Percentiles rank a stretch among this genome's conserved stretches.
Conservation (phyloP, 108 stramenopile genomes). For the Chaetoceros muelleri region DNA sequence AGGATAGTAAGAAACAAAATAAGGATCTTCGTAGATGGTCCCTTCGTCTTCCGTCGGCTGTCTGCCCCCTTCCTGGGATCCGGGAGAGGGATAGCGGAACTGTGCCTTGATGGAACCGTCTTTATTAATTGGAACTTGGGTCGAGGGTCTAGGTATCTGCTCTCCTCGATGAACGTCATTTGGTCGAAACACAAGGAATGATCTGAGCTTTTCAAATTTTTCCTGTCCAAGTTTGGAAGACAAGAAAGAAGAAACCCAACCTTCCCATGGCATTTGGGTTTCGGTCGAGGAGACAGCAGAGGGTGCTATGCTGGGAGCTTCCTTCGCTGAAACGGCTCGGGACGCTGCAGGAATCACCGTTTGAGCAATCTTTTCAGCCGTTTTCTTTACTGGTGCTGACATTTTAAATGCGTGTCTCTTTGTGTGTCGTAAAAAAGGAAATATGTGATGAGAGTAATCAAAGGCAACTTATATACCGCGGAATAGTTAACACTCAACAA, state of each 20-base stretch:
- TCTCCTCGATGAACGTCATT: constrained; percentile 48
- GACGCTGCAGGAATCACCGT: constrained; percentile 5
- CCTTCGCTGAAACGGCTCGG: constrained; percentile 32
- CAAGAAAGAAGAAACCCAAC: constrained; percentile 61
- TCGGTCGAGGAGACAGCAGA: constrained; percentile 32
- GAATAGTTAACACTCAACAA: too few species aligned
- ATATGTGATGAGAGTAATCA: too few species aligned
- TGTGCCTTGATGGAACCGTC: constrained; percentile 34
- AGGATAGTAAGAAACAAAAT: constrained; percentile 75
- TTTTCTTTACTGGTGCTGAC: not conserved
- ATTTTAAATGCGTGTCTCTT: too few species aligned
- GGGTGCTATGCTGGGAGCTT: constrained; percentile 35
- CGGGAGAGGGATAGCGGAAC: constrained; percentile 78
- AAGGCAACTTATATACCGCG: too few species aligned
- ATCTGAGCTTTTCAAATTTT: constrained; percentile 29
- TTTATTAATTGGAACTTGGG: constrained; percentile 36
- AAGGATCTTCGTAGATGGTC: constrained; percentile 59
- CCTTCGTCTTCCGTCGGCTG: constrained; percentile 34
- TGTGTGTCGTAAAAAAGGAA: too few species aligned
- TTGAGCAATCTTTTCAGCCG: not conserved
- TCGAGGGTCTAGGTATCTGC: constrained; percentile 42
- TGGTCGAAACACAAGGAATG: constrained; percentile 50
- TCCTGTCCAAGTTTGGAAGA: constrained; percentile 47
- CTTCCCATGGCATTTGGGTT: constrained; percentile 82
- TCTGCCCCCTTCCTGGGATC: constrained; percentile 50